phyloP scores from a whole-genome alignment of 1,139 yeast genomes.

The Yamadazyma songkhlaensis region DNA sequence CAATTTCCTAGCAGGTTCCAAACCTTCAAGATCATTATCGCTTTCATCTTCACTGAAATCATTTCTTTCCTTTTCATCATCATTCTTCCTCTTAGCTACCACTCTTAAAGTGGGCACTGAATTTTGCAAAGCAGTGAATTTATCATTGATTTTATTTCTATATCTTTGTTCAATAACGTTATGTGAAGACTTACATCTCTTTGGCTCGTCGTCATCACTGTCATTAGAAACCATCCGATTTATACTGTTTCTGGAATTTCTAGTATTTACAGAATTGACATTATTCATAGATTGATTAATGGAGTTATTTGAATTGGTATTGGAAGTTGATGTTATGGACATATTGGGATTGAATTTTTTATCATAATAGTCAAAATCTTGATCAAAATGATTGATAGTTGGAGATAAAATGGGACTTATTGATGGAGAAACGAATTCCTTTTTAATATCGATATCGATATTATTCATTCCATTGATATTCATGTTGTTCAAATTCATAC shows the following conservation, averaged over 20 bases:
- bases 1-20: conserved; percentile 44
- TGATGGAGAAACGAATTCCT: background rate
- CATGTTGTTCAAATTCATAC: background rate
- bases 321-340: background rate
- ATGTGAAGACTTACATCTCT: conserved; percentile 35
- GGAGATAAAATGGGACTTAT: conserved; percentile 2
- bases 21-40: conserved; percentile 34
- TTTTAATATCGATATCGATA: background rate
- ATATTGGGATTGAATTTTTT: background rate
- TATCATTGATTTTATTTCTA: conserved; percentile 45
- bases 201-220: conserved; percentile 8
- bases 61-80: conserved; percentile 6
- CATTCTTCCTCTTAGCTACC: conserved; percentile 19
- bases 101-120: conserved; percentile 42
- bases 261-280: too few relatives aligned
- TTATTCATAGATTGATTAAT: background rate
- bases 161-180: conserved; percentile 47
- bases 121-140: conserved; percentile 38
- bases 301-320: background rate
- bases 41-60: conserved; percentile 17
- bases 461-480: background rate
- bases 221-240: background rate
- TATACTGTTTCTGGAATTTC: too few relatives aligned
- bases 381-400: background rate
- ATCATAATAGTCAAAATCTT: background rate